Conservation (phyloP, 2,329 filamentous ascomycete genomes). For the Exserohilum rostratum region DNA sequence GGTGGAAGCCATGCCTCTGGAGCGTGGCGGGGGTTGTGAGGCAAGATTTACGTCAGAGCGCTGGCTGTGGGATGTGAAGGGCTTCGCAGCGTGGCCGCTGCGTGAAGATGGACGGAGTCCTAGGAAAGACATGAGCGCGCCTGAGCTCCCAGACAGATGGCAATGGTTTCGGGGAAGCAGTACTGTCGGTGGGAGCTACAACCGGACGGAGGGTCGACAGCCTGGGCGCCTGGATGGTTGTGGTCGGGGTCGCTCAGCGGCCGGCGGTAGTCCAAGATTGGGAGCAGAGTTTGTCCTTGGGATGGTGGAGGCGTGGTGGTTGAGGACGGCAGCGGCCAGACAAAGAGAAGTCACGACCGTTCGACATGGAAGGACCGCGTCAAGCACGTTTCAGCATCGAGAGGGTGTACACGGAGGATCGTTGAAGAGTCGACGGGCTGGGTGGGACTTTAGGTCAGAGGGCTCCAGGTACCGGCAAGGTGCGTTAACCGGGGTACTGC, state of each 20-base stretch:
- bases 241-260: conserved; percentile 17
- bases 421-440: conserved; percentile 31
- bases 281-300: conserved; percentile 34
- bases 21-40: conserved; percentile 39
- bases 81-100: conserved; percentile 35
- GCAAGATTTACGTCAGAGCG: conserved; percentile 36
- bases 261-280: conserved; percentile 38
- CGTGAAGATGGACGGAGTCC: conserved; percentile 48
- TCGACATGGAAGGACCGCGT: conserved; percentile 50
- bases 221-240: conserved; percentile 38
- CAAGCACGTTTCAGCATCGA: conserved; percentile 50
- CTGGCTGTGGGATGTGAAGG: conserved; percentile 26
- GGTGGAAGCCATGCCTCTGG: conserved; percentile 64
- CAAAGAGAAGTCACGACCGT: conserved; percentile 41
- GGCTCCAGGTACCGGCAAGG: conserved; percentile 33
- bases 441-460: conserved; percentile 35
- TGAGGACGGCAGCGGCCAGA: conserved; percentile 35
- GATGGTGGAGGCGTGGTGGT: conserved; percentile 25
- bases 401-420: conserved; percentile 34
- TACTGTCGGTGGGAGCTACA: conserved; percentile 40
- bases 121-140: conserved; percentile 50
- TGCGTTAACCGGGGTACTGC: conserved; percentile 29
- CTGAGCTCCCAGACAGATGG: conserved; percentile 45
- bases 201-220: conserved; percentile 43
- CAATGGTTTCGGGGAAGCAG: conserved; percentile 30